Conservation (phyloP, 495 filamentous ascomycete species). For the Melanomma pulvis-pyrius region DNA sequence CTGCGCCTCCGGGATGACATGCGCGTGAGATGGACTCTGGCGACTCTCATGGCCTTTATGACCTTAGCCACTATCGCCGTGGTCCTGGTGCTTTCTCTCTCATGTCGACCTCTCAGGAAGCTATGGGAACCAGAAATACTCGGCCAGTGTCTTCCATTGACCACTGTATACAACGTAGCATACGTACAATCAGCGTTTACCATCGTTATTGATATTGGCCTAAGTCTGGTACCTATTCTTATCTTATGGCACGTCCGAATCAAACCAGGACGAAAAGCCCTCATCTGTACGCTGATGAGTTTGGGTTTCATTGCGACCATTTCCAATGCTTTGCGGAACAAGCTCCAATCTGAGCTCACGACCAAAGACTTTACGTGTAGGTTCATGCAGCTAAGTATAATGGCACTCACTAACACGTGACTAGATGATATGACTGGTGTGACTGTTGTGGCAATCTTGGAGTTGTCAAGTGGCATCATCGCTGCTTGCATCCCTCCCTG, state of each 20-base stretch:
- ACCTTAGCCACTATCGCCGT: neutral
- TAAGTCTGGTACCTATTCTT: neutral
- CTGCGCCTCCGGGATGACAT: slow-evolving; percentile 1
- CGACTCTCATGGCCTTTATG: slow-evolving; percentile 7
- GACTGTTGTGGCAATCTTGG: neutral
- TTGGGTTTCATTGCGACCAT: neutral
- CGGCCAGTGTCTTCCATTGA: neutral
- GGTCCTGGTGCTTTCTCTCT: neutral
- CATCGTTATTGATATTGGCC: neutral
- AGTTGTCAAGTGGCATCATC: neutral
- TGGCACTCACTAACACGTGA: neutral
- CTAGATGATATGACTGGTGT: neutral
- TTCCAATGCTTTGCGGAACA: neutral
- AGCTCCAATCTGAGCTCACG: neutral
- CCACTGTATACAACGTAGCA: neutral
- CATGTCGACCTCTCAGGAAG: slow-evolving; percentile 7
- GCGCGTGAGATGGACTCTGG: neutral
- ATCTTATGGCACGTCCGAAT: neutral
- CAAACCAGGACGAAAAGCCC: neutral
- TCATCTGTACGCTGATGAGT: slow-evolving; percentile 1
- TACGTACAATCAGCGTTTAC: slow-evolving; percentile 5
- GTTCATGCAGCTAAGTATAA: neutral
- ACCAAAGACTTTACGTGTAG: slow-evolving; percentile 4
- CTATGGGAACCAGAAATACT: neutral
- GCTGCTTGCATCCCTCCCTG: slow-evolving; percentile 4